phyloP scores from a whole-genome alignment of 352 stramenopile species.

The Phytophthora constricta region DNA sequence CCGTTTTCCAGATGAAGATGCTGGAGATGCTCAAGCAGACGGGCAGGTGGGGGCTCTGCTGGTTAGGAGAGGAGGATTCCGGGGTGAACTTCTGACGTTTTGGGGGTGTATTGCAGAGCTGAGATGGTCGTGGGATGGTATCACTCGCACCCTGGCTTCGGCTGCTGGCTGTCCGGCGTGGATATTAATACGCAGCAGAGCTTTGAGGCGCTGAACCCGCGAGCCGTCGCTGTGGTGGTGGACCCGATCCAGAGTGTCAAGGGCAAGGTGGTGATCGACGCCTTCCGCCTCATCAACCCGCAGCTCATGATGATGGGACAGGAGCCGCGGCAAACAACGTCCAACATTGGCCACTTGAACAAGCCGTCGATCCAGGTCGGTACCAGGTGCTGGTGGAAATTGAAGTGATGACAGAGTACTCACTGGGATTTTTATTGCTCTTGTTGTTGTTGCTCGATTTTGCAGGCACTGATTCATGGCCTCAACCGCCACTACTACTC shows the following conservation, averaged over 20 bases:
- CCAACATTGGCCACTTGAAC: conserved; percentile 99
- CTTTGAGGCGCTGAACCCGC: conserved; percentile 98
- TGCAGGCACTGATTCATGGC: conserved; percentile 96
- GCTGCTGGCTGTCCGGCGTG: conserved; percentile 99
- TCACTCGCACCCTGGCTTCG: conserved; percentile 99
- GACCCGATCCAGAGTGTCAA: conserved; percentile 99
- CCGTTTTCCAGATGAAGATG: conserved; percentile 99
- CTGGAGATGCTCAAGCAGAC: conserved; percentile 99
- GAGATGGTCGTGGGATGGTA: conserved; percentile 99
- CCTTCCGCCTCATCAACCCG: conserved; percentile 99
- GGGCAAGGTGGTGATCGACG: conserved; percentile 99
- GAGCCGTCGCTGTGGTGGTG: conserved; percentile 98
- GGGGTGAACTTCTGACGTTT: not conserved
- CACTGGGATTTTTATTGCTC: not conserved
- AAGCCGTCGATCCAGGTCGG: conserved; percentile 97
- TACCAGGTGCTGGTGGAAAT: not conserved
- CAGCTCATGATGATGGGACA: conserved; percentile 99
- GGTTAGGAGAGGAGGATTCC: not conserved
- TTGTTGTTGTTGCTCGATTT: conserved; percentile 6
- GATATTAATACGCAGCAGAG: conserved; percentile 99
- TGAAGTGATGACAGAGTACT: not conserved
- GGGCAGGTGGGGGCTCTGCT: conserved; percentile 62
- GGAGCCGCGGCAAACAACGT: conserved; percentile 98
- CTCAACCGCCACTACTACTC: conserved; percentile 99
- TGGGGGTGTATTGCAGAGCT: conserved; percentile 38